Evolutionary conservation across 2,329 filamentous ascomycete species (phyloP).

Genomic region (Stagonosporopsis rhizophila): DNA sequence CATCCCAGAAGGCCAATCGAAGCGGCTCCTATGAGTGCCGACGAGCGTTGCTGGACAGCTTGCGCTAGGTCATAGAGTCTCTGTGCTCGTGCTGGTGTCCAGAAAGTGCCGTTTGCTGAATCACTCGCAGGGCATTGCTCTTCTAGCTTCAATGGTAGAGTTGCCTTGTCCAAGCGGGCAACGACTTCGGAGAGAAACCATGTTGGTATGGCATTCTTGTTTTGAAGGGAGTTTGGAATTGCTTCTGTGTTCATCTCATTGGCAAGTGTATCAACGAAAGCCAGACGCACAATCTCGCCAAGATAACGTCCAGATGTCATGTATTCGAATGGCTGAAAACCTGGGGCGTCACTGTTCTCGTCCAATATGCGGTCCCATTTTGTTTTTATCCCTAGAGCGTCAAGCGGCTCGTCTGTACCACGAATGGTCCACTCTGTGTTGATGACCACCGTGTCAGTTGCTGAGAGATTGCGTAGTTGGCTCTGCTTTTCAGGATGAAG

Average conservation of each 20-base stretch:
- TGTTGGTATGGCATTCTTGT: constrained; percentile 71
- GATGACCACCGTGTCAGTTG: constrained; percentile 71
- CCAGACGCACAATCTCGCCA: constrained; percentile 75
- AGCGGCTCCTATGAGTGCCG: constrained; percentile 75
- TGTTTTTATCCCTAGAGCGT: constrained; percentile 68
- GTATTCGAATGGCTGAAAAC: constrained; percentile 84
- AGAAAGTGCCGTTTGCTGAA: constrained; percentile 48
- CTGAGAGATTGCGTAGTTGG: constrained; percentile 38
- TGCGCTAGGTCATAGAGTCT: constrained; percentile 72
- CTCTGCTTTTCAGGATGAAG: constrained; percentile 69
- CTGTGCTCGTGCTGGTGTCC: constrained; percentile 67
- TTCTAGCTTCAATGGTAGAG: constrained; percentile 54
- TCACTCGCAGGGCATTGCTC: constrained; percentile 62
- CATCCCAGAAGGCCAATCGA: constrained; percentile 73
- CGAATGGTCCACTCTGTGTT: constrained; percentile 88
- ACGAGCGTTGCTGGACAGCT: constrained; percentile 74
- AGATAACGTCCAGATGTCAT: constrained; percentile 83
- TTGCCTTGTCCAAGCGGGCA: constrained; percentile 49
- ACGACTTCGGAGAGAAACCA: constrained; percentile 75
- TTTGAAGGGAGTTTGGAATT: constrained; percentile 54
- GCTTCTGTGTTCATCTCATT: constrained; percentile 36
- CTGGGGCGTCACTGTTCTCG: constrained; percentile 69
- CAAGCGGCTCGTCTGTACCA: constrained; percentile 72
- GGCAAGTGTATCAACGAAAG: constrained; percentile 67
- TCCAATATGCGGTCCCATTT: constrained; percentile 75